Evolutionary conservation across 768 basidiomycete genomes (phyloP), one percentile per base, ranked within the genome.

Genomic region (Phanerochaete carnosa): DNA sequence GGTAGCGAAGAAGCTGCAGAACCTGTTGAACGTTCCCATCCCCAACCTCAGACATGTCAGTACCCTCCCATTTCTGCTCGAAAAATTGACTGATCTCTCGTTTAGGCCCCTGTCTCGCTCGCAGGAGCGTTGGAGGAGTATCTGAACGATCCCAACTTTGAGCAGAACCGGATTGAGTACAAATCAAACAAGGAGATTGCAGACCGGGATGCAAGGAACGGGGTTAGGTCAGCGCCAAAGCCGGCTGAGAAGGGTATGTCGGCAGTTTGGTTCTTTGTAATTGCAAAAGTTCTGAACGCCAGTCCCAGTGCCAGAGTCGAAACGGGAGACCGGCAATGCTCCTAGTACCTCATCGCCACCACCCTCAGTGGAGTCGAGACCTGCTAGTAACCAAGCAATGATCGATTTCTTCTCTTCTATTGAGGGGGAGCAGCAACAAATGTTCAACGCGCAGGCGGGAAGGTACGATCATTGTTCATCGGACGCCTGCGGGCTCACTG

Each of bases 71-170:
- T 8, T 30, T 30, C 16, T 3, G 16, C 23, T 23, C 15, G 8
- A 52, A 7, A 3, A 22, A 16, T 30, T 22, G 43, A 19, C 51
- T 23, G 57, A 29, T 29, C 1, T 23, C 29, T 46, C 25, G 9
- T 32, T 28, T 58, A 95, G 94, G 95, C 97, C 0, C 97, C 97
- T 5, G 90, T 97, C 12, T 95, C 93, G 0, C 80, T 99, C n/a
- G 96, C 92, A 6, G 88, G 88, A 35, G 87, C 97, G 22, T 81
- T 99, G 30, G 91, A 98, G 71, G 96, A 98, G 69, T 99, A 98
- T 71, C 80, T 99, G 54, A 88, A 93, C 59, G 97, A 99, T 73
- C 92, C 95, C 25, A 94, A 94, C 69, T 99, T 99, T 66, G 97
- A 98, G 73, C 88, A 92, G 74, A 98, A 98, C 73, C 78, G 96